These are phyloP conservation scores for Apiospora phragmitis DNA, from an alignment of 2,329 filamentous ascomycete genomes.

Conservation along the genomic window DNA sequence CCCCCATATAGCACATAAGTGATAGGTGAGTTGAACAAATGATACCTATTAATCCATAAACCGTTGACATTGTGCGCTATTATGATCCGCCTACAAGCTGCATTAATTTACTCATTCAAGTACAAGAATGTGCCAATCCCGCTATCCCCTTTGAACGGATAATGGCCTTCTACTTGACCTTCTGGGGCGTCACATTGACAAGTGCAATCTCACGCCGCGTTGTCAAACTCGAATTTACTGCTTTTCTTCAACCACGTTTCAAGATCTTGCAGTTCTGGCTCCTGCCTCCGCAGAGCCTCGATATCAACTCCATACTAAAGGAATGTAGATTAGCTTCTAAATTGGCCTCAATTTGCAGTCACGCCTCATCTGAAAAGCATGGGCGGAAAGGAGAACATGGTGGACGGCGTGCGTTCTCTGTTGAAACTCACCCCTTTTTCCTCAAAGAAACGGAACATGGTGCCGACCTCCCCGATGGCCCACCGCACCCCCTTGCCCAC, in stretches of 20 bases:
- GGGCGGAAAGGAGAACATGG: not conserved
- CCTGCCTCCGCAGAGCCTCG: conserved; percentile 25
- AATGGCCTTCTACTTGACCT: not conserved
- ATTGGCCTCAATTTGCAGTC: not conserved
- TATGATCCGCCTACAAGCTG: fast-evolving
- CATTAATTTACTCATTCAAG: not conserved
- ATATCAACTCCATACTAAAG: conserved; percentile 39
- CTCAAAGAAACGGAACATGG: conserved; percentile 41
- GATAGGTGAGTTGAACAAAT: not conserved
- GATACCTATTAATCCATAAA: no score
- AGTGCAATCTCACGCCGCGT: not conserved
- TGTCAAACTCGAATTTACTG: conserved; percentile 25
- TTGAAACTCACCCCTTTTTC: conserved; percentile 25
- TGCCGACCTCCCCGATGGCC: conserved; percentile 29
- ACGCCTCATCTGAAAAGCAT: not conserved
- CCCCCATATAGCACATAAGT: not conserved
- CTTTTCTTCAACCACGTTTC: conserved; percentile 39
- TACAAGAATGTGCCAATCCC: not conserved
- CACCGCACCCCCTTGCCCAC: conserved; percentile 31
- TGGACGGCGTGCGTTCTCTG: not conserved
- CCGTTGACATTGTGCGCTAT: not conserved
- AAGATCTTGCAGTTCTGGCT: conserved; percentile 34
- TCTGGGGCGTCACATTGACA: no score
- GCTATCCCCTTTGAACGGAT: not conserved
- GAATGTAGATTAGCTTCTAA: not conserved